These are phyloP conservation scores for Cladosporium austrohemisphaericum DNA, from an alignment of 2,329 filamentous ascomycete species.

Conservation along the genomic window DNA sequence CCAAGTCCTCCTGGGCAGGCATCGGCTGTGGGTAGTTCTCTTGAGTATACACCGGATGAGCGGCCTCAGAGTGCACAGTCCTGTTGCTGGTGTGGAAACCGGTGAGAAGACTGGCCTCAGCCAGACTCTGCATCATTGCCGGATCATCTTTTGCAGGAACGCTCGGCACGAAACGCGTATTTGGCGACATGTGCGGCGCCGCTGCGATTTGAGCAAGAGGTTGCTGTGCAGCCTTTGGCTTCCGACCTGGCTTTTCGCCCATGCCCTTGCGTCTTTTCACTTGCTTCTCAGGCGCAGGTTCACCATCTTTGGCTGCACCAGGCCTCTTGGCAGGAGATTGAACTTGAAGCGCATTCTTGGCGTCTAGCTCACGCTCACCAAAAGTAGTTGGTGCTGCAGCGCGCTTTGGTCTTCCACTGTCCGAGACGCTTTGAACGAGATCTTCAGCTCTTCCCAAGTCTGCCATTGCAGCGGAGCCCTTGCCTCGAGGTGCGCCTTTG, in stretches of 20 bases:
- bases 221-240: slow-evolving; percentile 36
- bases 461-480: slow-evolving; percentile 58
- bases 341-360: slow-evolving; percentile 56
- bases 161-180: slow-evolving; percentile 27
- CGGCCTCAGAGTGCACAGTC: background rate
- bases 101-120: slow-evolving; percentile 33
- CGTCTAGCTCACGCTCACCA: slow-evolving; percentile 61
- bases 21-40: slow-evolving; percentile 3
- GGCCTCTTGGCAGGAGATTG: slow-evolving; percentile 48
- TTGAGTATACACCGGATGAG: slow-evolving; percentile 7
- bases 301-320: slow-evolving; percentile 25
- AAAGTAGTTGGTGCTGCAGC: slow-evolving; percentile 68
- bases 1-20: slow-evolving; percentile 22
- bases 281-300: slow-evolving; percentile 31
- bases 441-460: slow-evolving; percentile 53
- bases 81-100: slow-evolving; percentile 25
- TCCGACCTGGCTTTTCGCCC: slow-evolving; percentile 37
- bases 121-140: slow-evolving; percentile 25
- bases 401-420: slow-evolving; percentile 48
- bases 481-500: slow-evolving; percentile 42
- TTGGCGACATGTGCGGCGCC: slow-evolving; percentile 31
- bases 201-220: slow-evolving; percentile 36
- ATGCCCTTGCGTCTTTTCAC: slow-evolving; percentile 29
- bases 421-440: slow-evolving; percentile 36
- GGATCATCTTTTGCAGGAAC: slow-evolving; percentile 29